Conservation (phyloP, 139 green algal species). For the Haematococcus lacustris region DNA sequence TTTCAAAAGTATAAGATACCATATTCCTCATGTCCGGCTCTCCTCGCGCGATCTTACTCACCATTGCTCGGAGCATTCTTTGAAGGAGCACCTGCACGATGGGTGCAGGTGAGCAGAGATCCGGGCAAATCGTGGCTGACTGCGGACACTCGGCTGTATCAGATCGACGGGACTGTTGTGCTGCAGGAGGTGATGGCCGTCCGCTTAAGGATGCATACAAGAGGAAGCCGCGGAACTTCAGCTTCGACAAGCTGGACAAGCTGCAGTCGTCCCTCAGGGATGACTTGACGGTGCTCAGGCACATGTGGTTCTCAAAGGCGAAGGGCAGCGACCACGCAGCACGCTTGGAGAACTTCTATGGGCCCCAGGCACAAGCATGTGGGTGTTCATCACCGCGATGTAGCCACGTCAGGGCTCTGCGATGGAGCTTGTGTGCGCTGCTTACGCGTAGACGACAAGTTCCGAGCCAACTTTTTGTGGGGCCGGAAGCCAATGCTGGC, state of each 20-base stretch:
- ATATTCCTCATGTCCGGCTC: no score
- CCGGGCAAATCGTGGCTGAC: no score
- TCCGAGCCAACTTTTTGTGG: conserved; percentile 90
- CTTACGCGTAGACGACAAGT: conserved; percentile 97
- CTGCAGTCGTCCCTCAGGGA: conserved; percentile 47
- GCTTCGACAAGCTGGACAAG: conserved; percentile 29
- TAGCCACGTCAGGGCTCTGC: no score
- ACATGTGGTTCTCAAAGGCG: conserved; percentile 79
- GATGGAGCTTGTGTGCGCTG: no score
- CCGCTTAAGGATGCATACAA: conserved; percentile 7
- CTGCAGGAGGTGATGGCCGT: conserved; percentile 15
- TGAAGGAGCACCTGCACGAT: no score
- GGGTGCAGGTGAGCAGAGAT: no score
- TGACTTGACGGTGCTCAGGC: conserved; percentile 66
- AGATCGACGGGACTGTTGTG: no score
- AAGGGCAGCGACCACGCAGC: conserved; percentile 62
- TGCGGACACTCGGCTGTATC: no score
- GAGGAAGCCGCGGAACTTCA: not conserved
- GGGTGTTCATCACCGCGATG: no score
- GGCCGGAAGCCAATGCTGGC: conserved; percentile 86
- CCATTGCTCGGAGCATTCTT: no score
- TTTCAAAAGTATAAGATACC: no score
- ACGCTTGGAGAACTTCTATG: conserved; percentile 82
- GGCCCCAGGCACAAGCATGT: conserved; percentile 69
- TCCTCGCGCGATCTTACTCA: no score